phyloP scores from a whole-genome alignment of 1,284 basidiomycete genomes.

The Abortiporus biennis region DNA sequence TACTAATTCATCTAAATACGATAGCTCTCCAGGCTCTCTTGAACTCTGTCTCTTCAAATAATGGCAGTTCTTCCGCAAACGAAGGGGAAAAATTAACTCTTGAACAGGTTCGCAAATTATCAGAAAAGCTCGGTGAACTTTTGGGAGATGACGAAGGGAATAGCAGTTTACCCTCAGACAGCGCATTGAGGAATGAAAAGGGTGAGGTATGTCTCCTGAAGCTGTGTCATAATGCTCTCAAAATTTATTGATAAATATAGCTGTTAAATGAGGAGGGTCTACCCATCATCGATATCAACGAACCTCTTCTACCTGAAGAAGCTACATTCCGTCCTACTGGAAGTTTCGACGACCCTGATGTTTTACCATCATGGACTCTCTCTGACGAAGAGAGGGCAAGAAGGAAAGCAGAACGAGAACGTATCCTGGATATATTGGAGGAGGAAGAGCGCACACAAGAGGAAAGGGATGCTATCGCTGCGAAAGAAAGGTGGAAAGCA shows the following conservation, averaged over 20 bases:
- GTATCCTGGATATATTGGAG: slow-evolving; percentile 62
- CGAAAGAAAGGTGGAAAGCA: slow-evolving; percentile 36
- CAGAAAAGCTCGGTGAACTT: slow-evolving; percentile 55
- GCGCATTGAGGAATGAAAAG: slow-evolving; percentile 40
- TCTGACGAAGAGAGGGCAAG: slow-evolving; percentile 42
- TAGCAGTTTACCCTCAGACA: slow-evolving; percentile 12
- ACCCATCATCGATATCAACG: slow-evolving; percentile 73
- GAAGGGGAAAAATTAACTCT: slow-evolving; percentile 33
- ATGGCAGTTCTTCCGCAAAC: slow-evolving; percentile 16
- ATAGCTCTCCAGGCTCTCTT: slow-evolving; percentile 50
- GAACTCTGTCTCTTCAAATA: slow-evolving; percentile 36
- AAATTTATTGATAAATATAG: slow-evolving; percentile 27
- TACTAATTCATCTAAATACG: slow-evolving; percentile 6
- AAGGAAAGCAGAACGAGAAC: slow-evolving; percentile 48
- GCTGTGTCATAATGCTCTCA: slow-evolving; percentile 11
- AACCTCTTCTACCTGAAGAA: slow-evolving; percentile 33
- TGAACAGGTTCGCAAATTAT: slow-evolving; percentile 47
- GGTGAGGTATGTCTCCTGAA: slow-evolving; percentile 49
- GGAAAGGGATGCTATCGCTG: slow-evolving; percentile 32
- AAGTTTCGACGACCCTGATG: slow-evolving; percentile 34
- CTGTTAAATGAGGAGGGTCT: slow-evolving; percentile 70
- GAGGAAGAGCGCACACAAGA: slow-evolving; percentile 54
- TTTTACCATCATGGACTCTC: slow-evolving; percentile 43
- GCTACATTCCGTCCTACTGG: slow-evolving; percentile 11
- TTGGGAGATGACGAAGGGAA: slow-evolving; percentile 37